These are phyloP conservation scores for Laguncularia racemosa DNA, from an alignment of 345 rosid species.

Conservation along the genomic window DNA sequence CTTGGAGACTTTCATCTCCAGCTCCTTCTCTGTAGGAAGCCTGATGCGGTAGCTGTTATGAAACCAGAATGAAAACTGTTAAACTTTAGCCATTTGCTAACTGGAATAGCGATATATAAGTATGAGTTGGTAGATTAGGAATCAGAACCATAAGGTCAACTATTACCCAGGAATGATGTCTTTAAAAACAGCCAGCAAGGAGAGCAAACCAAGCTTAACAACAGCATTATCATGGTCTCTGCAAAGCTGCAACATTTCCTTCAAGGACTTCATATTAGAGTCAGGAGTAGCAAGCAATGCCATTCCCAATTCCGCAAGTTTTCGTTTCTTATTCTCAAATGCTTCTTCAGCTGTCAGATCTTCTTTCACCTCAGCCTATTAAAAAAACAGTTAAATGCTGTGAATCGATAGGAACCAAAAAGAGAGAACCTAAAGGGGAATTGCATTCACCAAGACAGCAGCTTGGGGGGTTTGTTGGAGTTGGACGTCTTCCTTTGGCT, in stretches of 20 bases:
- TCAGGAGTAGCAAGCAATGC: constrained; percentile 72
- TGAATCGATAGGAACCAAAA: neutral
- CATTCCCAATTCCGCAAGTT: constrained; percentile 81
- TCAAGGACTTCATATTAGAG: constrained; percentile 58
- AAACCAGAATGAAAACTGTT: constrained; percentile 2
- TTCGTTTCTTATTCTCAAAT: constrained; percentile 52
- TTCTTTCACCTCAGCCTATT: constrained; percentile 87
- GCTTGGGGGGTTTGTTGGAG: constrained; percentile 46
- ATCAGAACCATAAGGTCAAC: neutral
- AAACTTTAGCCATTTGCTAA: neutral
- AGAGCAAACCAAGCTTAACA: constrained; percentile 64
- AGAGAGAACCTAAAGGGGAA: neutral
- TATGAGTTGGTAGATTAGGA: neutral
- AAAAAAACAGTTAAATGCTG: neutral
- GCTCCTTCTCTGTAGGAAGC: constrained; percentile 95
- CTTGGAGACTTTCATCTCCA: constrained; percentile 95
- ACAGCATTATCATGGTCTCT: constrained; percentile 53
- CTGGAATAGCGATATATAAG: neutral
- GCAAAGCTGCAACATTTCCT: constrained; percentile 63
- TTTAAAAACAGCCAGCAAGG: constrained; percentile 86
- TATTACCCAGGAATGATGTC: constrained; percentile 90
- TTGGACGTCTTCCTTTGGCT: constrained; percentile 29
- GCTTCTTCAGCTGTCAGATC: constrained; percentile 77
- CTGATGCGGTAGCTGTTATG: constrained; percentile 78
- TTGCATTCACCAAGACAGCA: constrained; percentile 54